Evolutionary conservation across 306 rosid species (phyloP), one percentile per base, ranked within the genome.

Genomic region (Rosa rugosa): DNA sequence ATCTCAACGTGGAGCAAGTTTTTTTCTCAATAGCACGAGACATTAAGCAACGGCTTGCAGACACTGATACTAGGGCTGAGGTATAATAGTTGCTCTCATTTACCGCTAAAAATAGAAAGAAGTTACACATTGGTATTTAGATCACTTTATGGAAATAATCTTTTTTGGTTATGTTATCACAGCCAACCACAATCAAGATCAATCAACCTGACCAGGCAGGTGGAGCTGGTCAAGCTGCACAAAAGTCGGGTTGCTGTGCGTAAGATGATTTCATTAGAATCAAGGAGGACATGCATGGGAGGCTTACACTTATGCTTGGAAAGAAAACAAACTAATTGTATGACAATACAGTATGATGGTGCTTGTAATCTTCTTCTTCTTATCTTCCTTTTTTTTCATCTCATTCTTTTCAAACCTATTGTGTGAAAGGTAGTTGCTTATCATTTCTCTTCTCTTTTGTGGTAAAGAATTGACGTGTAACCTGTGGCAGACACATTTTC

Each of bases 1-100:
- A 92, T 89, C 91, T 89, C 82, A 94, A 94, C 50, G 98, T 92
- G 85, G 97, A 94, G 80, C 90, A 90, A 85, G 97, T 90, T 88
- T 94, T 94, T 91, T 92, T 94, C 83, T 90, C 98, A 1, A 92
- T 94, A 77, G 96, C 90, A 59, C 89, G 83, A 84, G 98, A 94
- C 81, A 92, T 94, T 83, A 94, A 92, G 79, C 93, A 89, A 84
- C 91, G 97, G 89, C 97, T 92, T 65, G 86, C 93, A 20, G 96
- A 94, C 82, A 86, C 88, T 0, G 93, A 89, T 84, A 77, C 90
- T 31, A 89, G 69, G 80, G 85, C 92, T 38, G 93, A 89, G 96
- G 97, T 94, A 90, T 64, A 23, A 27, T 13, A 63, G 10, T 60
- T 57, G 23, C 78, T 57, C 65, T 60, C 56, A 2, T 25, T 44